Percentiles rank a stretch among this genome's conserved stretches.
Conservation (phyloP, 192 early-diverging fungal genomes). For the Coemansia sp. region DNA sequence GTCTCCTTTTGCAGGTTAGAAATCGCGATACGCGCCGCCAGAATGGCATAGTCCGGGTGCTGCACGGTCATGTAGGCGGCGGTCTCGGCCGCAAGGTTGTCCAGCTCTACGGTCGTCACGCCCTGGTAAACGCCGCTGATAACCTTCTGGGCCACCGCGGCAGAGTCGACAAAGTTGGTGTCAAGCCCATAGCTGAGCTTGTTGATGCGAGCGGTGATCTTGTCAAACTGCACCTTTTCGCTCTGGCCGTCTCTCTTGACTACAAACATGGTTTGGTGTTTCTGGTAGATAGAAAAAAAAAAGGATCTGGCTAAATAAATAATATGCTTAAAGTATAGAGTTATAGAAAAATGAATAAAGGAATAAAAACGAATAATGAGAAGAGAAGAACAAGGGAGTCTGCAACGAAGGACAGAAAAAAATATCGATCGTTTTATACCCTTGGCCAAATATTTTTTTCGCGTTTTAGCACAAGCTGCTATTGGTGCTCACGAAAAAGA, state of each 20-base stretch:
- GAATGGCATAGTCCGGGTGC: conserved; percentile 94
- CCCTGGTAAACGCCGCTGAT: conserved; percentile 95
- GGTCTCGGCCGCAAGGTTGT: conserved; percentile 96
- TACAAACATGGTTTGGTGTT: conserved; percentile 35
- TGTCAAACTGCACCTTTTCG: conserved; percentile 96
- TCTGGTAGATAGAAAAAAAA: too few species aligned
- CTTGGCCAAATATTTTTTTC: background rate
- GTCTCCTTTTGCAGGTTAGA: conserved; percentile 92
- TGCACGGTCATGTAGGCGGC: conserved; percentile 83
- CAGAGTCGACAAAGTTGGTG: conserved; percentile 87
- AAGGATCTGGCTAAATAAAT: too few species aligned
- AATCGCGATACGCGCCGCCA: conserved; percentile 94
- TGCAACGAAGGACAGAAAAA: background rate
- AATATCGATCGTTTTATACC: conserved; percentile 2
- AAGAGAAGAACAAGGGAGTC: background rate
- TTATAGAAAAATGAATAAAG: background rate
- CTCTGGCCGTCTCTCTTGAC: conserved; percentile 72
- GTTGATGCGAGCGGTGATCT: conserved; percentile 86
- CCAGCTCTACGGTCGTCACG: conserved; percentile 93
- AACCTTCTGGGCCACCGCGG: conserved; percentile 90
- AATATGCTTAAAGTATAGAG: too few species aligned
- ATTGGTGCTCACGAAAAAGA: too few species aligned
- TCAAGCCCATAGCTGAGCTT: conserved; percentile 95
- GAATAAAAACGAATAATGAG: background rate
- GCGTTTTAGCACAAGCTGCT: background rate